A percentile compares a stretch with the other conserved stretches of the same genome.
Evolutionary conservation across 2,329 filamentous ascomycete species (phyloP).

Genomic region (Xylaria sp.): DNA sequence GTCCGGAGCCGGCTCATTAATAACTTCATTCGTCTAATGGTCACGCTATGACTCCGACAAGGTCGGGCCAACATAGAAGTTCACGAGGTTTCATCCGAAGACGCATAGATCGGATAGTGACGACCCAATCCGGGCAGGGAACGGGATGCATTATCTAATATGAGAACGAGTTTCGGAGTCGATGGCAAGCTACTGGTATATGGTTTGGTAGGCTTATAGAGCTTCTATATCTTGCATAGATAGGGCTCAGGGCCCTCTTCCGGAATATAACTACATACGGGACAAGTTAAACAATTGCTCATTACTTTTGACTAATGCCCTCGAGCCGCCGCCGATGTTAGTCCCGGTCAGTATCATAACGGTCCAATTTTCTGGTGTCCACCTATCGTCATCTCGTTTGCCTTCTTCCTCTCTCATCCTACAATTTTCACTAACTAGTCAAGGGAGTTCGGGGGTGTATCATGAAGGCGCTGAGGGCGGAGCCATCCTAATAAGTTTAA

Average conservation of each 20-base stretch:
- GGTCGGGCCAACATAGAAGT: not conserved
- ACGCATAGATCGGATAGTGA: constrained; percentile 5
- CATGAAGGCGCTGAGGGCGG: not conserved
- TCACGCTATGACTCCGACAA: not conserved
- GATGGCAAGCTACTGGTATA: constrained; percentile 4
- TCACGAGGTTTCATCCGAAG: not conserved
- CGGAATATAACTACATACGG: not conserved
- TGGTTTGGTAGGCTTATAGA: not conserved
- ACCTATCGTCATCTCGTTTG: not conserved
- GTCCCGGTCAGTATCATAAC: not conserved
- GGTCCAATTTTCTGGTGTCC: not conserved
- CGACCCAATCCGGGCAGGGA: constrained; percentile 4
- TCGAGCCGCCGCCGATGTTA: not conserved
- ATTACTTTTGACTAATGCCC: not conserved
- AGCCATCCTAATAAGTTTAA: not conserved
- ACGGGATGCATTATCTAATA: not conserved
- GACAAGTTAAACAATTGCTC: not conserved
- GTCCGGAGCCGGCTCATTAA: not conserved
- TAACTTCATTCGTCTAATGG: not conserved
- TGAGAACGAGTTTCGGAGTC: not conserved
- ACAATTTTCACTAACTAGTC: not conserved
- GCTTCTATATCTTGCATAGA: not conserved
- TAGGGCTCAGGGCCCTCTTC: not conserved
- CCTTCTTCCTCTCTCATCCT: not conserved
- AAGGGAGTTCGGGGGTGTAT: not conserved